Evolutionary conservation across 2,329 filamentous ascomycete species (phyloP), one percentile per base, ranked within the genome.

Genomic region (Fusarium stilboides): DNA sequence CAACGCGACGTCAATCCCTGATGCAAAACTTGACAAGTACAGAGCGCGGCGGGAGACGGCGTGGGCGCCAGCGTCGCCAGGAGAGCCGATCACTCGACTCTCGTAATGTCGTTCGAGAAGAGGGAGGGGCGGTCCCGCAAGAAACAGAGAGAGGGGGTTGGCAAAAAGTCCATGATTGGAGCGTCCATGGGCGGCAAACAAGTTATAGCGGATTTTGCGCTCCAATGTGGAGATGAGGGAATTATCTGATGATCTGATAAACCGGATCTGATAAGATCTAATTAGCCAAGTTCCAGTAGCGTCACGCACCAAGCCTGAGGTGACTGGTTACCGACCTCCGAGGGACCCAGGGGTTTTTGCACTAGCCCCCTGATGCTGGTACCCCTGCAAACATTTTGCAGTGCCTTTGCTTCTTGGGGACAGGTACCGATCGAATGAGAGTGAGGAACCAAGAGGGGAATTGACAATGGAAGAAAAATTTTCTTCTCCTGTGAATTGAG

Each of bases 241-340:
- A 78, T 81, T 83, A 85, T 85, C 83, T 83, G 83, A 85, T 85
- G 78, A 86, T 86, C 84, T 83, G 84, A 86, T 86, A 85, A 85
- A 83, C 76, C 73, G 77, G 77, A 80, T 80, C 78, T 74, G 78
- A 81, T 80, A 81, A 81, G 77, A 81, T 80, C 75, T 73, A 73
- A 72, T 63, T 65, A 70, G 61, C 61, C 60, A 57, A 63, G 43
- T 55, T 57, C 57, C 55, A 70, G 68, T 70, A 70, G 68, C 68
- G 68, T 47, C 60, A 43, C 52, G 33, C 63, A 64, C 62, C 66
- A 68, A 46, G 42, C 67, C 62, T 45, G 42, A 69, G 67, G 62
- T 69, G 62, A 70, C 67, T 70, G 67, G 67, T 70, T 70, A 67
- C 67, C 67, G 62, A 60, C 68, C 42, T 45, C 54, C 42, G 33